A percentile compares a stretch with the other conserved stretches of the same genome.
phyloP scores from a whole-genome alignment of 352 stramenopile species.

The Phytopythium oedochilum region DNA sequence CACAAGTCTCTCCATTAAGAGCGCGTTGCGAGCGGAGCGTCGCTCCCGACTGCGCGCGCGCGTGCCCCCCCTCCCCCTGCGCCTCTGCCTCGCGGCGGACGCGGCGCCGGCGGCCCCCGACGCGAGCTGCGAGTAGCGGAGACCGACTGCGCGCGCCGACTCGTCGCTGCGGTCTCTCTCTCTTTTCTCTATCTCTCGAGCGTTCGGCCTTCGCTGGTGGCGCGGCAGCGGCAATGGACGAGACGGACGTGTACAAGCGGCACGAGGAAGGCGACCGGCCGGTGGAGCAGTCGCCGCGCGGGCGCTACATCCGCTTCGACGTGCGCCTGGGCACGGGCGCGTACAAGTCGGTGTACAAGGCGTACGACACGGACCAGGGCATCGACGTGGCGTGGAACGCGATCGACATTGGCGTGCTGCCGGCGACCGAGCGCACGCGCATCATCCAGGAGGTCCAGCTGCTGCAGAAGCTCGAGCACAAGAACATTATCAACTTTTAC shows the following conservation, averaged over 20 bases:
- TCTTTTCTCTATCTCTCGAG: neutral
- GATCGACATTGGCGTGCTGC: conserved; percentile 96
- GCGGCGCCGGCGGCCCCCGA: too few relatives aligned
- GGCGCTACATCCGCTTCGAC: conserved; percentile 84
- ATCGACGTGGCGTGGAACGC: conserved; percentile 99
- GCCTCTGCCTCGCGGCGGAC: too few relatives aligned
- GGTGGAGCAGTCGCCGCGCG: conserved; percentile 75
- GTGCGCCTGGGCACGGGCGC: conserved; percentile 77
- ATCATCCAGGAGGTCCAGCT: conserved; percentile 98
- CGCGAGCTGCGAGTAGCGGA: too few relatives aligned
- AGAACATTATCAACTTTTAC: conserved; percentile 99
- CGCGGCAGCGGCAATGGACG: conserved; percentile 28
- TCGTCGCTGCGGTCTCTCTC: neutral
- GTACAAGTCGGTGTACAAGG: conserved; percentile 92
- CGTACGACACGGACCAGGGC: conserved; percentile 98
- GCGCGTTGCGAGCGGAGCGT: too few relatives aligned
- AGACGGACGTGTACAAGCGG: conserved; percentile 64
- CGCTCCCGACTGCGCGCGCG: neutral
- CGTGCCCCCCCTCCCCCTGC: too few relatives aligned
- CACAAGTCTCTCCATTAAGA: too few relatives aligned
- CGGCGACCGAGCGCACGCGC: conserved; percentile 91
- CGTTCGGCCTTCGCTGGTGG: too few relatives aligned
- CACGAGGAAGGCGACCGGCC: conserved; percentile 65
- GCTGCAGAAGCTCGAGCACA: conserved; percentile 96
- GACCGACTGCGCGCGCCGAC: too few relatives aligned